Conservation (phyloP, 176 grass and related monocot species). For the Zoysia pacifica region DNA sequence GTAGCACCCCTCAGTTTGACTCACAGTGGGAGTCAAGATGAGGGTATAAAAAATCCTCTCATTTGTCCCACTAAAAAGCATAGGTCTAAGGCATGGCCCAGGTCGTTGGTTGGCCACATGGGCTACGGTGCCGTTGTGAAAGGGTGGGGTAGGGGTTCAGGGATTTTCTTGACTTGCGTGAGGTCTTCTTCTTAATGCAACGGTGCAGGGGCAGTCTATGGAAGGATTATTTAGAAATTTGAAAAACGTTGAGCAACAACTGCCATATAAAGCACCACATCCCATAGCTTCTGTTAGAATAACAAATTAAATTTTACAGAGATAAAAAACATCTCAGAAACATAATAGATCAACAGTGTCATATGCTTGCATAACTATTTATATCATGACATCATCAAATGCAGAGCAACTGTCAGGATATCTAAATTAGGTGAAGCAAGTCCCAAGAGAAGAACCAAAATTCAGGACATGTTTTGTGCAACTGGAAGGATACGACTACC, state of each 20-base stretch:
- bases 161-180: no score
- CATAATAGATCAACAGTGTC: not conserved
- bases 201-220: no score
- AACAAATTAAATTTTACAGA: not conserved
- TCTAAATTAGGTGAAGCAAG: conserved; percentile 1
- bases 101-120: no score
- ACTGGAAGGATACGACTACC: not conserved
- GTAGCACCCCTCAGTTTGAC: no score
- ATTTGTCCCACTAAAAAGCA: no score
- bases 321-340: not conserved
- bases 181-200: no score
- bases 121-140: no score
- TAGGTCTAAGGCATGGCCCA: no score
- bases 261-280: conserved; percentile 5
- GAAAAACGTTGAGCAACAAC: not conserved
- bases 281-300: not conserved
- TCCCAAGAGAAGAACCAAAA: not conserved
- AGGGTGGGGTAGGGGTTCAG: no score
- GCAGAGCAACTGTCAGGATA: conserved; percentile 9
- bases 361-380: conserved; percentile 4
- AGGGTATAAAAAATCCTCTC: no score
- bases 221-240: not conserved
- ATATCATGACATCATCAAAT: not conserved
- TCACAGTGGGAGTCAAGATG: no score
- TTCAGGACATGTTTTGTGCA: not conserved